Base-by-base conservation (phyloP, 768 basidiomycete species). In the Ephemerocybe angulata region DNA sequence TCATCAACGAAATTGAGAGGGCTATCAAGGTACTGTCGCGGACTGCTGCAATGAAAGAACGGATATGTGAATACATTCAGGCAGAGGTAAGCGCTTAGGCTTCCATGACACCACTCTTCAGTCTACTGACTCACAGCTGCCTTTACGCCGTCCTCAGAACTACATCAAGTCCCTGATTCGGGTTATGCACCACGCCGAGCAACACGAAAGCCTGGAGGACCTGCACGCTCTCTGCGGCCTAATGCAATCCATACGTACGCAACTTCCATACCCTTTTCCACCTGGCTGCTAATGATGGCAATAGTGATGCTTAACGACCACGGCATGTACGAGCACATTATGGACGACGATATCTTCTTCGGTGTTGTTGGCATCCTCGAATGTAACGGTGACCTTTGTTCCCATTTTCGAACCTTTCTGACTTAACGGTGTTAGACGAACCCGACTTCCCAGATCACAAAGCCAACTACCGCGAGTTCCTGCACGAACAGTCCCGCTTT, bases 361-460 rank as follows among this genome's bases (percentile, higher is more conserved):
- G 93, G 92, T 47, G 90, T 98, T 46, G 84, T 95, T 38, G 94
- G 95, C 43, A 96, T 98, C 79, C 84, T 99, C 58, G 97, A 99
- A 79, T 99, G 95, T 96, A 59, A 55, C 24, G 22, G 91, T 73
- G n/a, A 29, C 60, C 24, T 53, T 8, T 17, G 40, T 52, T 22
- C 29, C 52, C n/a, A 40, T 54, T 54, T 33, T 38, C 49, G 54
- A 54, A 47, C 50, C 37, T 58, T 53, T 44, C 40, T 59, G 15
- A 28, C 35, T 56, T 57, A 21, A 50, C 35, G 3, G 38, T 61
- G 41, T 35, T 67, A 97, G 95, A 98, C 68, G 96, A 98, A 65
- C 94, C 96, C 59, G 96, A 98, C 61, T 98, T 96, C 67, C 96
- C 96, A 21, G 78, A 75, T n/a, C 86, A 95, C 73, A 98, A 98